phyloP scores from a whole-genome alignment of 768 basidiomycete genomes.

The Austroboletus festivus region DNA sequence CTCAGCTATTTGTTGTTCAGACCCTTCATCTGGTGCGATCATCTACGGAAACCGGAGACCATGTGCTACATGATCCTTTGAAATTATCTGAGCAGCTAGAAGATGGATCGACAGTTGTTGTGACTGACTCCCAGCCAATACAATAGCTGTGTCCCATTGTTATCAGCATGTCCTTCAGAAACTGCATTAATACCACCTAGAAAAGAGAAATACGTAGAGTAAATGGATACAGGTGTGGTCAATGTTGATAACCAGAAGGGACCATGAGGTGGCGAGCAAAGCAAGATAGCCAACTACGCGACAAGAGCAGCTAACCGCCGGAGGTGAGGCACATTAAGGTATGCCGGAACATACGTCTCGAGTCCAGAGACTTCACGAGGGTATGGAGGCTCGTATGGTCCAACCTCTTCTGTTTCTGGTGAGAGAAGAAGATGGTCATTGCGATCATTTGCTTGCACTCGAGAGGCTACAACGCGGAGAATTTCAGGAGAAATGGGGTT shows the following conservation, averaged over 20 bases:
- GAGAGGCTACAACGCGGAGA: conserved; percentile 90
- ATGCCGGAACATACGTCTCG: conserved; percentile 94
- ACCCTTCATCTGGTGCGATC: conserved; percentile 38
- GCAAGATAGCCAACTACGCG: conserved; percentile 42
- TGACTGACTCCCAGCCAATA: conserved; percentile 8
- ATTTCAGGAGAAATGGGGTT: conserved; percentile 98
- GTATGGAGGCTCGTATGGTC: conserved; percentile 89
- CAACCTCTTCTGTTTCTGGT: conserved; percentile 96
- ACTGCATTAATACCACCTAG: conserved; percentile 15
- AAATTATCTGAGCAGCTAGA: conserved; percentile 49
- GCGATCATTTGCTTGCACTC: conserved; percentile 94
- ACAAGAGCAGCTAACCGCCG: conserved; percentile 85
- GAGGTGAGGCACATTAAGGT: conserved; percentile 85
- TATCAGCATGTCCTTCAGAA: conserved; percentile 3
- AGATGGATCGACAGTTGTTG: conserved; percentile 42
- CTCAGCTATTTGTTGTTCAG: conserved; percentile 34
- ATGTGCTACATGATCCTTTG: conserved; percentile 45
- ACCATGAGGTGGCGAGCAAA: not conserved
- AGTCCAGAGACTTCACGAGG: conserved; percentile 93
- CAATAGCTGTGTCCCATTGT: not conserved
- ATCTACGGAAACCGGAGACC: conserved; percentile 23
- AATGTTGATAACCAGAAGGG: conserved; percentile 1
- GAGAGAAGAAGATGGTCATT: conserved; percentile 95
- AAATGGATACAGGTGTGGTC: conserved; percentile 8
- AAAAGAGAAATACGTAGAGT: conserved; percentile 20